Evolutionary conservation across 768 basidiomycete species (phyloP).

Genomic region (Hebeloma cylindrosporum): DNA sequence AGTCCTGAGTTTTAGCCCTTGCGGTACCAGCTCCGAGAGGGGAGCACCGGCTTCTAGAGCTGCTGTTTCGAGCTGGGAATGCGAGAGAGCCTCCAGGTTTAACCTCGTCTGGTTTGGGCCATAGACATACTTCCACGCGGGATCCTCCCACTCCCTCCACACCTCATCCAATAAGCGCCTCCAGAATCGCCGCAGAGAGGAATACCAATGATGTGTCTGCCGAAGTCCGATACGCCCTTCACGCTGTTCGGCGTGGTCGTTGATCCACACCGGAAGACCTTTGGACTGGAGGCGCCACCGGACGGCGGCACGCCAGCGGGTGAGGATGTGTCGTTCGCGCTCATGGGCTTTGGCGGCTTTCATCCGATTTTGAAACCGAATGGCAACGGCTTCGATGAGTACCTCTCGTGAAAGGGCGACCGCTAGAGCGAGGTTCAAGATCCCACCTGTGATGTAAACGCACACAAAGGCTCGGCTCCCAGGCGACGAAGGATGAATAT

Average conservation of each 20-base stretch:
- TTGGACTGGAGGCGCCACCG: slow-evolving; percentile 56
- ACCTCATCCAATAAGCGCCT: slow-evolving; percentile 15
- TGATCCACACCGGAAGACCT: slow-evolving; percentile 54
- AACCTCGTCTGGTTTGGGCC: slow-evolving; percentile 53
- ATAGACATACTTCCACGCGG: slow-evolving; percentile 28
- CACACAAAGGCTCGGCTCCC: slow-evolving; percentile 59
- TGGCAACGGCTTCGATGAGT: slow-evolving; percentile 69
- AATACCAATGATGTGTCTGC: slow-evolving; percentile 17
- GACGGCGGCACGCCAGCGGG: slow-evolving; percentile 62
- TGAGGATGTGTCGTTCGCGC: slow-evolving; percentile 46
- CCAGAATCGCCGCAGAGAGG: slow-evolving; percentile 10
- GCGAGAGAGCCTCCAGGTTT: slow-evolving; percentile 60
- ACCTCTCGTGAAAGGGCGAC: slow-evolving; percentile 68
- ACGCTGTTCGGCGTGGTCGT: slow-evolving; percentile 30
- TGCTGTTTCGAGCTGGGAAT: slow-evolving; percentile 56
- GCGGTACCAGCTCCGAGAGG: slow-evolving; percentile 49
- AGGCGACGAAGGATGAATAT: slow-evolving; percentile 55
- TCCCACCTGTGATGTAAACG: slow-evolving; percentile 57
- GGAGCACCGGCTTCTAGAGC: slow-evolving; percentile 70
- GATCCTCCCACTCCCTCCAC: slow-evolving; percentile 21
- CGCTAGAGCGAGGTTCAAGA: slow-evolving; percentile 63
- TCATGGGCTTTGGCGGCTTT: slow-evolving; percentile 45
- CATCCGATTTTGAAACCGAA: slow-evolving; percentile 59
- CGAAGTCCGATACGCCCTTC: slow-evolving; percentile 1
- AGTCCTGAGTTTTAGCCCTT: slow-evolving; percentile 26